phyloP scores from a whole-genome alignment of 768 basidiomycete species.

The Collybia nuda region DNA sequence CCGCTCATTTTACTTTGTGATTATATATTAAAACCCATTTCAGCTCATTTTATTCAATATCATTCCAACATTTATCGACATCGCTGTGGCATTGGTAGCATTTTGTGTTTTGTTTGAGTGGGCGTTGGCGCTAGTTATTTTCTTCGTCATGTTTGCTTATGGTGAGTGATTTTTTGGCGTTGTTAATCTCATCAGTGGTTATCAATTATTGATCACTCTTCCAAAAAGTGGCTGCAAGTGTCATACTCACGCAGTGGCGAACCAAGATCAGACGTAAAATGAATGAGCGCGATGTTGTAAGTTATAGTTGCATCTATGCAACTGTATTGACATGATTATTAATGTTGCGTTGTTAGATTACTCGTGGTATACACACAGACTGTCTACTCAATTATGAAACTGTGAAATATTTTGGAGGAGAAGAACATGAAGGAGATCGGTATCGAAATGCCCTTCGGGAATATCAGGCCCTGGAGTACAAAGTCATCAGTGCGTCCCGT shows the following conservation, averaged over 20 bases:
- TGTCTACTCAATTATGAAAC: constrained; percentile 81
- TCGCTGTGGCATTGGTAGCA: constrained; percentile 65
- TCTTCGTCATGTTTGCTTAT: constrained; percentile 73
- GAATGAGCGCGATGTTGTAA: constrained; percentile 79
- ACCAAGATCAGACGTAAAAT: constrained; percentile 74
- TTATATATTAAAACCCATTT: constrained; percentile 7
- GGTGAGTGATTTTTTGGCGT: constrained; percentile 37
- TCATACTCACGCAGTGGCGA: constrained; percentile 68
- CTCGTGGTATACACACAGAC: constrained; percentile 82
- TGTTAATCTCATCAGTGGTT: background rate
- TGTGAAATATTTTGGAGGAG: constrained; percentile 88
- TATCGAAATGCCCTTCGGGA: constrained; percentile 70
- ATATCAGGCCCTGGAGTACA: constrained; percentile 75
- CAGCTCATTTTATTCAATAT: constrained; percentile 84
- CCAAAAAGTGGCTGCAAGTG: constrained; percentile 42
- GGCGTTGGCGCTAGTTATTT: constrained; percentile 65
- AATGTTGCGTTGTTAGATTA: constrained; percentile 40
- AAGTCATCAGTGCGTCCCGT: constrained; percentile 60
- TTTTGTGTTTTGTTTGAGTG: constrained; percentile 65
- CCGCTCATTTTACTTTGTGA: constrained; percentile 5
- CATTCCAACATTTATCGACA: constrained; percentile 81
- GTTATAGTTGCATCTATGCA: constrained; percentile 16
- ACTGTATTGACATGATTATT: background rate
- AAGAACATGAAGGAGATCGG: constrained; percentile 72
- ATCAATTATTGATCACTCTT: background rate